Conservation (phyloP, 805 yeast genomes). For the Citeromyces matritensis region DNA sequence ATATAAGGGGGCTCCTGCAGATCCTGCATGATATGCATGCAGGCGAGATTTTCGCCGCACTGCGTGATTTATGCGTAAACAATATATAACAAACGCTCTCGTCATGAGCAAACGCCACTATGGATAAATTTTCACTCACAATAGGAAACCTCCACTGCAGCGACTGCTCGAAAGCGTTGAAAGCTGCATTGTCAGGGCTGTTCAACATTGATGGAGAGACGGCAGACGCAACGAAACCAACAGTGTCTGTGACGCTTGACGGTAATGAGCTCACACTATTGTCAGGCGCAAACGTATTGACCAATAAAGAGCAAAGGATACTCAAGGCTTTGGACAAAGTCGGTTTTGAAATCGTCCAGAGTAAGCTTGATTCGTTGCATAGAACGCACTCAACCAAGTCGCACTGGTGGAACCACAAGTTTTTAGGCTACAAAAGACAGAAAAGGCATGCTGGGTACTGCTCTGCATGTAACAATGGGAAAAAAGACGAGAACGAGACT, state of each 20-base stretch:
- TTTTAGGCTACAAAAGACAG: constrained; percentile 6
- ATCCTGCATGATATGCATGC: no score
- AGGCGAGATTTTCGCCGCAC: no score
- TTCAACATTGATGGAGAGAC: constrained; percentile 5
- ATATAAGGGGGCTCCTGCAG: no score
- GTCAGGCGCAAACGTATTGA: constrained; percentile 7
- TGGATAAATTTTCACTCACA: constrained; percentile 10
- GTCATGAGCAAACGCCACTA: constrained; percentile 1
- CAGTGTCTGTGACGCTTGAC: constrained; percentile 8
- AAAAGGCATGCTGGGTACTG: constrained; percentile 26
- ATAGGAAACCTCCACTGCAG: constrained; percentile 40
- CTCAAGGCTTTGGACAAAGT: constrained; percentile 12
- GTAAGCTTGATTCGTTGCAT: no score
- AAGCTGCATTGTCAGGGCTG: constrained; percentile 10
- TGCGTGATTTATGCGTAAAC: no score
- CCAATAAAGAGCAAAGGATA: constrained; percentile 10
- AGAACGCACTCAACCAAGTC: no score
- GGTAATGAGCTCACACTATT: constrained; percentile 15
- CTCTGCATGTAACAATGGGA: constrained; percentile 18
- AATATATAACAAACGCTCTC: neutral
- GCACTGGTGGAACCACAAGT: constrained; percentile 3
- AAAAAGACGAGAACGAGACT: constrained; percentile 6
- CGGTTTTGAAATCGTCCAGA: constrained; percentile 18
- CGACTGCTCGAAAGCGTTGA: constrained; percentile 28
- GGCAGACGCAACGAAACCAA: constrained; percentile 5